phyloP scores from a whole-genome alignment of 2,329 filamentous ascomycete genomes.

The Exophiala sp. region DNA sequence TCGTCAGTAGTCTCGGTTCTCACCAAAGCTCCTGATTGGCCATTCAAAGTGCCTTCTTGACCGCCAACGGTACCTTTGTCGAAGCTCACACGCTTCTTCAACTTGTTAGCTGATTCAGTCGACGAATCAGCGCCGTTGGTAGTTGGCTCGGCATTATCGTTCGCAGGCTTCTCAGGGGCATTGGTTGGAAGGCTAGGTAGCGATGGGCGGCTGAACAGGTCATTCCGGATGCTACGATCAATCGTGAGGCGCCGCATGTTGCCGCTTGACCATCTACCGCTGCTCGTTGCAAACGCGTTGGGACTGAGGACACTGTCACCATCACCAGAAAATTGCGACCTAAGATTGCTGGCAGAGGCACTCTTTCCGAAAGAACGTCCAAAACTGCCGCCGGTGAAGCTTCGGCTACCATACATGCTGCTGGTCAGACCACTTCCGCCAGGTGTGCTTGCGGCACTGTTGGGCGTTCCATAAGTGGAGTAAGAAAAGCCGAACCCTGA shows the following conservation, averaged over 20 bases:
- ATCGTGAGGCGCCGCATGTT: conserved; percentile 90
- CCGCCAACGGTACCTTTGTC: conserved; percentile 61
- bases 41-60: conserved; percentile 36
- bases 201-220: conserved; percentile 51
- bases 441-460: conserved; percentile 66
- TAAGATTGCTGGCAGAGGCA: conserved; percentile 80
- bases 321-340: conserved; percentile 71
- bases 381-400: conserved; percentile 55
- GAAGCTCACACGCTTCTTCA: conserved; percentile 89
- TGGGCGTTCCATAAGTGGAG: conserved; percentile 82
- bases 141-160: conserved; percentile 20
- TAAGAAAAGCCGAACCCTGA: conserved; percentile 86
- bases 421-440: conserved; percentile 44
- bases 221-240: conserved; percentile 75
- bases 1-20: conserved; percentile 41
- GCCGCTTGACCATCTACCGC: conserved; percentile 61
- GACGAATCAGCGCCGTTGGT: conserved; percentile 41
- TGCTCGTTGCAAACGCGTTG: conserved; percentile 73
- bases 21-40: conserved; percentile 50
- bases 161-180: conserved; percentile 27
- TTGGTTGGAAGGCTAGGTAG: conserved; percentile 36
- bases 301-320: conserved; percentile 77
- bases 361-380: conserved; percentile 77
- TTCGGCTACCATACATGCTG: conserved; percentile 35
- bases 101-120: conserved; percentile 34